Evolutionary conservation across 2,329 filamentous ascomycete genomes (phyloP).

Genomic region (Hymenoscyphus repandus): DNA sequence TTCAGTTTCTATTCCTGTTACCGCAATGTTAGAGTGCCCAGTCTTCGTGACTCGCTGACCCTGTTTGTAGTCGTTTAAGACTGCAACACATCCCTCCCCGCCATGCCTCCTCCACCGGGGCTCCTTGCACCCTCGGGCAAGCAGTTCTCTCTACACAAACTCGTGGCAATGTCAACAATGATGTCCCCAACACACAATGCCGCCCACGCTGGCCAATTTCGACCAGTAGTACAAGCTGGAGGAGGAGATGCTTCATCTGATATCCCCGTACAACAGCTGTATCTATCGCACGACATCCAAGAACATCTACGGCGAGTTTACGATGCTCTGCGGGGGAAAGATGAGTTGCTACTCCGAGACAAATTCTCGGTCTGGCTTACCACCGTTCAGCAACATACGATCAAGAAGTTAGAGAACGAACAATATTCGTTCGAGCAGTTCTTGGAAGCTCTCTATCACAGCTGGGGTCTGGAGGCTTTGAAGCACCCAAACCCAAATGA

Average conservation of each 20-base stretch:
- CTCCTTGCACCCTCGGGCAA: conserved; percentile 25
- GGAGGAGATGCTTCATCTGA: conserved; percentile 24
- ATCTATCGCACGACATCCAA: conserved; percentile 45
- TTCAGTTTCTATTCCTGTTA: neutral
- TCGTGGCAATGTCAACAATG: conserved; percentile 32
- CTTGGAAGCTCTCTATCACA: conserved; percentile 27
- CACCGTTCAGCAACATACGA: conserved; percentile 37
- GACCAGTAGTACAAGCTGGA: conserved; percentile 21
- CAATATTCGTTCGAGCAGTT: conserved; percentile 31
- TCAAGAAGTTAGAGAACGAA: conserved; percentile 21
- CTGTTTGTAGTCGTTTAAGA: conserved; percentile 12
- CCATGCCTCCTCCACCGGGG: conserved; percentile 17
- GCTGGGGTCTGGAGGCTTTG: conserved; percentile 26
- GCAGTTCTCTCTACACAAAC: conserved; percentile 31
- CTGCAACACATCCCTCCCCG: conserved; percentile 5
- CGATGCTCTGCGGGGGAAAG: conserved; percentile 36
- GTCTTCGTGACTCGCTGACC: conserved; percentile 3
- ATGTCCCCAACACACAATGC: conserved; percentile 21
- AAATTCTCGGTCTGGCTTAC: conserved; percentile 46
- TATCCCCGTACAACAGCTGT: conserved; percentile 27
- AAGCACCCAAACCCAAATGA: conserved; percentile 14
- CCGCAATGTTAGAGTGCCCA: neutral
- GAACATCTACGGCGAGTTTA: conserved; percentile 45
- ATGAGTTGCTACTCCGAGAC: conserved; percentile 33
- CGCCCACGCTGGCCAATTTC: conserved; percentile 10